These are phyloP conservation scores for Hyaloscypha finlandica DNA, from an alignment of 495 filamentous ascomycete species.

Conservation along the genomic window DNA sequence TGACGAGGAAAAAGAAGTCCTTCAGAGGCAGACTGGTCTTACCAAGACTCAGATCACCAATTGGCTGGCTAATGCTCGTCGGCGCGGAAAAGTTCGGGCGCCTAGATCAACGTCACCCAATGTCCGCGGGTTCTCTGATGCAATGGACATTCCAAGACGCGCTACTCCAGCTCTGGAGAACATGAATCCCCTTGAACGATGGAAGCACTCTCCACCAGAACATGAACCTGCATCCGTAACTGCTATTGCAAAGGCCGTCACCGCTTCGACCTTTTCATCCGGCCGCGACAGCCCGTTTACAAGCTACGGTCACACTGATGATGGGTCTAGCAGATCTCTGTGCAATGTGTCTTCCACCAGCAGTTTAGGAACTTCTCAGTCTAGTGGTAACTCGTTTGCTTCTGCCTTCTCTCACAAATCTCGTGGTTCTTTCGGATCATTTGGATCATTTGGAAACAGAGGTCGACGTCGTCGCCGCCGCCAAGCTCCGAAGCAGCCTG, in stretches of 20 bases:
- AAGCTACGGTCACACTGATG: conserved; percentile 54
- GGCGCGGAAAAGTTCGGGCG: conserved; percentile 69
- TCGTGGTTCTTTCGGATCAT: conserved; percentile 65
- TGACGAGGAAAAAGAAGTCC: conserved; percentile 74
- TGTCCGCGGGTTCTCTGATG: conserved; percentile 50
- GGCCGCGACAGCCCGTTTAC: conserved; percentile 46
- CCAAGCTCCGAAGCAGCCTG: conserved; percentile 48
- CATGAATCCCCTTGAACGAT: conserved; percentile 84
- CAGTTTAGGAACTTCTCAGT: conserved; percentile 70
- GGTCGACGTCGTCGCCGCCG: conserved; percentile 70
- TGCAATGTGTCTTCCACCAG: conserved; percentile 70
- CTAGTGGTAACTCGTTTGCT: conserved; percentile 67
- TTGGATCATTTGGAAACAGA: conserved; percentile 68
- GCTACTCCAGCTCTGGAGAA: conserved; percentile 53
- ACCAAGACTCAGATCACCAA: conserved; percentile 77
- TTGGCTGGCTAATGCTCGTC: conserved; percentile 84
- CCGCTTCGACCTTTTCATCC: conserved; percentile 53
- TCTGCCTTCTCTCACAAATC: conserved; percentile 74
- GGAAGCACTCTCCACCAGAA: conserved; percentile 84
- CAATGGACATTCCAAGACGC: conserved; percentile 66
- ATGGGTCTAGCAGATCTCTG: conserved; percentile 70
- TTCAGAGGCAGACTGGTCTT: conserved; percentile 71
- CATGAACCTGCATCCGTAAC: conserved; percentile 80
- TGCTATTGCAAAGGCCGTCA: conserved; percentile 77
- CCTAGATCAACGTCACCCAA: conserved; percentile 59